Percentiles rank a stretch among this genome's conserved stretches.
Conservation (phyloP, 163 green algal species). For the Chlamydomonas reinhardtii region DNA sequence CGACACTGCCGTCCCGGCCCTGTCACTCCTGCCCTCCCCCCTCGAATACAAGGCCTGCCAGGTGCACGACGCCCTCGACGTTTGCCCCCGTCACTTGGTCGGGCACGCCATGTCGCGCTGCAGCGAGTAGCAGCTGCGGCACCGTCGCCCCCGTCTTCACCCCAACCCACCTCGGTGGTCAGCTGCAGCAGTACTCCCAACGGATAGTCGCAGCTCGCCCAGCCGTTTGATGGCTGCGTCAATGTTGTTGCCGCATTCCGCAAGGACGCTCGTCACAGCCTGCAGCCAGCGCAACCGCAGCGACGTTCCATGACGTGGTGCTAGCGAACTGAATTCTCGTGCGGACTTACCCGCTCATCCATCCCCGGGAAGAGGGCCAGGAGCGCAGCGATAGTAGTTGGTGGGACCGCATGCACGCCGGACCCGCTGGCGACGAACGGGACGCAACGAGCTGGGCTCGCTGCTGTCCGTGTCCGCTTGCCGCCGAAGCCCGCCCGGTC, state of each 20-base stretch:
- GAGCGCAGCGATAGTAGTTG: constrained; percentile 28
- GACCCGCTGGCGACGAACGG: constrained; percentile 24
- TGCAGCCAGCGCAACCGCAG: neutral
- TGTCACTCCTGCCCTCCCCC: too few relatives aligned
- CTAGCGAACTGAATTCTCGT: neutral
- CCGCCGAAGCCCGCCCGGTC: constrained; percentile 18
- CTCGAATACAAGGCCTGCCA: too few relatives aligned
- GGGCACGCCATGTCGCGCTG: too few relatives aligned
- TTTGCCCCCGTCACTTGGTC: too few relatives aligned
- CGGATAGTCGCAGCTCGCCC: constrained; percentile 73
- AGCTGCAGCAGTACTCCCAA: too few relatives aligned
- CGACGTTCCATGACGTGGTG: neutral
- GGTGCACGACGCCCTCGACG: too few relatives aligned
- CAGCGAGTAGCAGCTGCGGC: too few relatives aligned
- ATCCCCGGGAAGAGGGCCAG: constrained; percentile 40
- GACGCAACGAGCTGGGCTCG: constrained; percentile 21
- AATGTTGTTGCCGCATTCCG: constrained; percentile 87
- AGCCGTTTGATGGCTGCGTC: constrained; percentile 89
- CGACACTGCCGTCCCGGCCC: too few relatives aligned
- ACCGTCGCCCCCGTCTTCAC: too few relatives aligned
- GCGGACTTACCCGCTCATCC: constrained; percentile 21
- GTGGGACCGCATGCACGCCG: constrained; percentile 33
- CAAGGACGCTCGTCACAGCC: constrained; percentile 66
- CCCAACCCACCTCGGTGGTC: too few relatives aligned
- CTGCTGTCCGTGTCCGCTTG: constrained; percentile 26